Conservation (phyloP, 2,329 filamentous ascomycete genomes). For the Madurella fahalii region DNA sequence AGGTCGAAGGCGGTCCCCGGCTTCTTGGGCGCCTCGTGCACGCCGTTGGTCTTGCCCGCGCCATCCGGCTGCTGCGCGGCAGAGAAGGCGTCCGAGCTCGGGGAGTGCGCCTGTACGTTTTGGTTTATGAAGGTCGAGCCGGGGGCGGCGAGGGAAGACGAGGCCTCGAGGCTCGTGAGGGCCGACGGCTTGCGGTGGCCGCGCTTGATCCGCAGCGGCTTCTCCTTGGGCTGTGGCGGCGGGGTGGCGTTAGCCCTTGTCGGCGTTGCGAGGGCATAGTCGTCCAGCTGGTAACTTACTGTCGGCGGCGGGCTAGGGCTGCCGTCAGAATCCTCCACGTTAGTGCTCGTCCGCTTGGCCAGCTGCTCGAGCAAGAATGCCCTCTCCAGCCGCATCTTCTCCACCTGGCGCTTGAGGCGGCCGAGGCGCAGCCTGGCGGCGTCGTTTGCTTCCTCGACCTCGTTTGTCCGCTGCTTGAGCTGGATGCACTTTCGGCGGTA, state of each 20-base stretch:
- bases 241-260: constrained; percentile 17
- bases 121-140: constrained; percentile 46
- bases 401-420: constrained; percentile 77
- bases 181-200: constrained; percentile 61
- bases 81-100: constrained; percentile 51
- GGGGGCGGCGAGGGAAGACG: constrained; percentile 25
- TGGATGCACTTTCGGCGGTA: constrained; percentile 97
- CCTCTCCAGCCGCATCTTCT: constrained; percentile 86
- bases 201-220: constrained; percentile 70
- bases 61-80: constrained; percentile 25
- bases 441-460: constrained; percentile 90
- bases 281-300: constrained; percentile 44
- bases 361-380: constrained; percentile 72
- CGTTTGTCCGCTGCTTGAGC: constrained; percentile 83
- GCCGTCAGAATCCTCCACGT: constrained; percentile 73
- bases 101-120: constrained; percentile 43
- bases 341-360: constrained; percentile 67
- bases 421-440: constrained; percentile 72
- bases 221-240: constrained; percentile 64
- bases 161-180: constrained; percentile 40
- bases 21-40: constrained; percentile 34
- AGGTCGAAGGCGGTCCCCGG: constrained; percentile 51
- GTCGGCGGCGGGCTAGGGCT: constrained; percentile 77
- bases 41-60: constrained; percentile 27
- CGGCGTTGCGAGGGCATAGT: constrained; percentile 14